Evolutionary conservation across 192 early-diverging fungal genomes (phyloP), one percentile per base, ranked within the genome.

Genomic region (Geranomyces michiganensis): DNA sequence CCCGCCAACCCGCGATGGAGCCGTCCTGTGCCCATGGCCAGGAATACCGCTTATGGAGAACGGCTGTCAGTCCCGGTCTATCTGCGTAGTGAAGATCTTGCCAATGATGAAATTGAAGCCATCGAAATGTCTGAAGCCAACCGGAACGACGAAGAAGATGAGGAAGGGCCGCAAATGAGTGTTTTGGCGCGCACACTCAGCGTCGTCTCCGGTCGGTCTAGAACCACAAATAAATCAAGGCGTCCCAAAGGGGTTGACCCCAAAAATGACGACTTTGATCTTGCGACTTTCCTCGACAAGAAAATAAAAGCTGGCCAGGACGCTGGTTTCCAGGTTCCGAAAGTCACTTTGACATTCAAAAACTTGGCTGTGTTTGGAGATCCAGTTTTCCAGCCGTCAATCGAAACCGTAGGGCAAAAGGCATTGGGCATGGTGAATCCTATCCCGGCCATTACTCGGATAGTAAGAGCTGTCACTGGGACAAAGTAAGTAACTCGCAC

Each of bases 261-360:
- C 48, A 44, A 22, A 17, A 63, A 44, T 0, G 70, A 71, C 33
- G 61, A 71, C 32, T 71, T 71, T 32, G 70, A 71, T 26, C 46
- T 71, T 9, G 46, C 12, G 7, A 33, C 62, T 19, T 71, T 58
- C 56, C 36, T 71, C 6, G 31, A 62, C 0, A 13, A 27, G 0
- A 19, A 41, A n/a, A 36, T 26, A 22, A 19, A 71, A 46, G 30
- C n/a, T 5, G 21, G 15, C 31, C 47, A 21, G 4, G 70, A 64
- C 13, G 48, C 36, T 13, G 70, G 70, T n/a, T 71, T 71, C 59
- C 22, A 61, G 31, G 70, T 71, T 3, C 60, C 70, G 8, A 31
- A 62, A 10, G 70, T 71, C 46, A 33, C 63, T 32, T 29, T 71
- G 24, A 71, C 60, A 19, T 71, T 30, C 45, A 71, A 71, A 47